Evolutionary conservation across 2,329 filamentous ascomycete genomes (phyloP).

Genomic region (Sporothrix mexicana): DNA sequence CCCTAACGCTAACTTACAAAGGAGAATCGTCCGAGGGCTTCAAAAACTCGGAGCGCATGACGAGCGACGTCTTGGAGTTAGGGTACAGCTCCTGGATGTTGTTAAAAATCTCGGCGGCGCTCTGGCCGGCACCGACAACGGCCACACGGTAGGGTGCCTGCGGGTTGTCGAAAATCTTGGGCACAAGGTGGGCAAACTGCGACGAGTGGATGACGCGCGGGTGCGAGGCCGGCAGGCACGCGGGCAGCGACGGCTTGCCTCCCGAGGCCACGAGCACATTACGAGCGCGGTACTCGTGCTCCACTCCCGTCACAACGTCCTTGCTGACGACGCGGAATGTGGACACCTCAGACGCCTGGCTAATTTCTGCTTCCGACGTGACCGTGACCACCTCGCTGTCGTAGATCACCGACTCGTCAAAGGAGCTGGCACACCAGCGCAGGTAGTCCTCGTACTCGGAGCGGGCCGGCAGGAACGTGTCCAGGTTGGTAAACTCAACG

Average conservation of each 20-base stretch:
- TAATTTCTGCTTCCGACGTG: conserved; percentile 56
- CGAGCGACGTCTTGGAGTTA: conserved; percentile 74
- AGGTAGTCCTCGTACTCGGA: conserved; percentile 96
- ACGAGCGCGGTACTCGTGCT: conserved; percentile 61
- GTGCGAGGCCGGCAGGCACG: conserved; percentile 70
- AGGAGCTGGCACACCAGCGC: conserved; percentile 85
- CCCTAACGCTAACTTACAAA: conserved; percentile 72
- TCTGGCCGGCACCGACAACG: conserved; percentile 88
- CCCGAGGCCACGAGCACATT: conserved; percentile 69
- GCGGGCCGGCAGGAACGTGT: conserved; percentile 84
- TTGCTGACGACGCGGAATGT: conserved; percentile 71
- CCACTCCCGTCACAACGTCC: conserved; percentile 62
- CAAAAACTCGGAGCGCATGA: conserved; percentile 83
- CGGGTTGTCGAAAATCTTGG: conserved; percentile 62
- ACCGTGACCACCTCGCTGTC: conserved; percentile 77
- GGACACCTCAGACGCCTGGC: conserved; percentile 53
- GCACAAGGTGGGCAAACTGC: conserved; percentile 73
- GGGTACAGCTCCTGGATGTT: conserved; percentile 84
- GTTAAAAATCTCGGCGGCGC: conserved; percentile 93
- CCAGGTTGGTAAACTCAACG: conserved; percentile 87
- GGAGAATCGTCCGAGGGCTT: conserved; percentile 94
- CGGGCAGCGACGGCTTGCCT: conserved; percentile 71
- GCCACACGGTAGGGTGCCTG: conserved; percentile 73
- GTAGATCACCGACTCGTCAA: conserved; percentile 75
- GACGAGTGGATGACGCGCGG: conserved; percentile 86